phyloP scores from a whole-genome alignment of 2,329 filamentous ascomycete genomes.

The Cyphellophora europaea region DNA sequence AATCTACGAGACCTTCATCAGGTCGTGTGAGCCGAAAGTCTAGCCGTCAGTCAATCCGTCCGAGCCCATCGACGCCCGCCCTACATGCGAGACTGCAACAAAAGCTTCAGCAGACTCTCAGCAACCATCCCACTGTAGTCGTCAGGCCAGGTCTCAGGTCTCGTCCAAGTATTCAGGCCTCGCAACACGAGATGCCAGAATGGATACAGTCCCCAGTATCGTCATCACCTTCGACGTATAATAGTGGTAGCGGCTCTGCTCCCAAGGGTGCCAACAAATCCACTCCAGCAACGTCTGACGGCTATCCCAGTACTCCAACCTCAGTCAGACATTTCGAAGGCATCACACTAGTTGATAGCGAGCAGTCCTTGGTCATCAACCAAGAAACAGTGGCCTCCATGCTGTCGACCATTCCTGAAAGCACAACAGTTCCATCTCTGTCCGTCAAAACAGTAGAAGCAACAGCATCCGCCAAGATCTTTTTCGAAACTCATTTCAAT shows the following conservation, averaged over 20 bases:
- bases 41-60: slow-evolving; percentile 3
- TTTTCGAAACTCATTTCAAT: slow-evolving; percentile 76
- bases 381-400: neutral
- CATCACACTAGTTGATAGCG: slow-evolving; percentile 7
- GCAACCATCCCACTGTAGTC: slow-evolving; percentile 15
- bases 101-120: slow-evolving; percentile 11
- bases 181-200: slow-evolving; percentile 5
- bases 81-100: slow-evolving; percentile 9
- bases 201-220: slow-evolving; percentile 5
- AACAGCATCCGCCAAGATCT: slow-evolving; percentile 72
- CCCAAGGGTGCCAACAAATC: slow-evolving; percentile 3
- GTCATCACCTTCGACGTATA: slow-evolving; percentile 12
- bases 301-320: slow-evolving; percentile 7
- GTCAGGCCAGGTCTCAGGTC: slow-evolving; percentile 10
- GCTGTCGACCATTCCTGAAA: slow-evolving; percentile 15
- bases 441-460: slow-evolving; percentile 58
- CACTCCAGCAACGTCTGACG: slow-evolving; percentile 13
- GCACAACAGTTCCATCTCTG: slow-evolving; percentile 1
- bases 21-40: no score
- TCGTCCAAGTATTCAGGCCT: slow-evolving; percentile 15
- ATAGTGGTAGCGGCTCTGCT: slow-evolving; percentile 9
- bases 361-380: slow-evolving; percentile 3
- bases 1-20: no score
- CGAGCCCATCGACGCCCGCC: slow-evolving; percentile 11
- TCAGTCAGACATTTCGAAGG: slow-evolving; percentile 7